Conservation (phyloP, 2,329 filamentous ascomycete genomes). For the Stachybotrys chartarum region DNA sequence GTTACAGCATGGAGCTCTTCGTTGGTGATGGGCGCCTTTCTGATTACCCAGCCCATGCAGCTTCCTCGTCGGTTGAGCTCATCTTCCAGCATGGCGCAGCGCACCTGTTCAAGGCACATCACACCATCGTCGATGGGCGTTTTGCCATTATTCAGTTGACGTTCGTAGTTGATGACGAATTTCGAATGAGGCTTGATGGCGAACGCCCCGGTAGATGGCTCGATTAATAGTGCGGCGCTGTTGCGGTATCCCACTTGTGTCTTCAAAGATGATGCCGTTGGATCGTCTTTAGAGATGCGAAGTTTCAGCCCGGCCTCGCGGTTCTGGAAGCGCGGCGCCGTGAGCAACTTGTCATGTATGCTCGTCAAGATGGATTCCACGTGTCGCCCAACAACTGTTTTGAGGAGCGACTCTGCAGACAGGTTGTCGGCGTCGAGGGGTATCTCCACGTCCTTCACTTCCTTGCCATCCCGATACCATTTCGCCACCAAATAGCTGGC, state of each 20-base stretch:
- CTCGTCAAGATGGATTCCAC: constrained; percentile 62
- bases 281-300: constrained; percentile 50
- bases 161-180: constrained; percentile 51
- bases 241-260: constrained; percentile 63
- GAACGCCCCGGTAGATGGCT: constrained; percentile 72
- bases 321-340: constrained; percentile 53
- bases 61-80: constrained; percentile 53
- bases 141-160: constrained; percentile 53
- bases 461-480: constrained; percentile 81
- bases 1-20: constrained; percentile 54
- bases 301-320: constrained; percentile 52
- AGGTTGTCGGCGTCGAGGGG: constrained; percentile 59
- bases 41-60: constrained; percentile 56
- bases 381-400: constrained; percentile 68
- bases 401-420: constrained; percentile 68
- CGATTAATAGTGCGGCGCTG: constrained; percentile 57
- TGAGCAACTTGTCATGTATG: constrained; percentile 53
- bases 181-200: constrained; percentile 60
- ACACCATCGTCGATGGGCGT: constrained; percentile 53
- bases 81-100: constrained; percentile 54
- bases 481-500: constrained; percentile 55
- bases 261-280: constrained; percentile 58
- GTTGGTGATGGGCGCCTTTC: constrained; percentile 36
- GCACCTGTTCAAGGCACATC: constrained; percentile 50
- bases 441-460: constrained; percentile 63